Percentiles rank a stretch among this genome's conserved stretches.
phyloP scores from a whole-genome alignment of 352 stramenopile species.

The Pythium aristosporum region DNA sequence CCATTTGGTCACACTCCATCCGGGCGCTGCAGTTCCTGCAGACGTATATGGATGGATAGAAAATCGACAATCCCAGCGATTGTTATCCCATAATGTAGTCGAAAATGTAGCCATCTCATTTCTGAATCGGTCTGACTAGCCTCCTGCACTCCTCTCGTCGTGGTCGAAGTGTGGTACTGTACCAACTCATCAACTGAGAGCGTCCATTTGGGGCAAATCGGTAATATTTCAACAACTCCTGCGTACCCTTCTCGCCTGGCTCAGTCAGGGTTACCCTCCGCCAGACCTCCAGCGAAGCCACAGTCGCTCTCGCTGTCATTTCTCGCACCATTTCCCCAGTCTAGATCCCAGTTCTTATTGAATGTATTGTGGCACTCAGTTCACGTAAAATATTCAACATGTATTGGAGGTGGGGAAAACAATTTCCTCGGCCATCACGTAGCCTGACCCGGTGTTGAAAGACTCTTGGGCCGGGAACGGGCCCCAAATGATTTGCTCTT shows the following conservation, averaged over 20 bases:
- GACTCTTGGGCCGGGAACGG: not conserved
- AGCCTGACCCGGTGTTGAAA: not conserved
- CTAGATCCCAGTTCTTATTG: no score
- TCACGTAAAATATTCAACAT: not conserved
- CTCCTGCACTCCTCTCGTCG: not conserved
- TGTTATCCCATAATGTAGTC: no score
- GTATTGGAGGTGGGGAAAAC: not conserved
- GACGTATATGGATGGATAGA: not conserved
- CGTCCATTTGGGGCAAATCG: not conserved
- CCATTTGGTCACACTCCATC: not conserved
- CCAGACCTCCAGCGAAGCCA: not conserved
- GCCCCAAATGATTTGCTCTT: constrained; percentile 5
- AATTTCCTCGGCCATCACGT: not conserved
- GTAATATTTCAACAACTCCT: constrained; percentile 6
- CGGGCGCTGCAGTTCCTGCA: not conserved
- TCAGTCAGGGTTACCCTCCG: constrained; percentile 2
- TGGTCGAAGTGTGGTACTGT: not conserved
- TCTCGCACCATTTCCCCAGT: not conserved
- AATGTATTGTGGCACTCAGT: no score
- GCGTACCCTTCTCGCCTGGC: not conserved
- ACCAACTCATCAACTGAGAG: not conserved
- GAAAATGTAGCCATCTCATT: constrained; percentile 12
- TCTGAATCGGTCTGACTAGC: constrained; percentile 4
- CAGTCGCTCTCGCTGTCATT: not conserved
- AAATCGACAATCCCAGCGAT: not conserved